A percentile compares a stretch with the other conserved stretches of the same genome.
Conservation (phyloP, 345 rosid genomes). For the Aquilaria malaccensis region DNA sequence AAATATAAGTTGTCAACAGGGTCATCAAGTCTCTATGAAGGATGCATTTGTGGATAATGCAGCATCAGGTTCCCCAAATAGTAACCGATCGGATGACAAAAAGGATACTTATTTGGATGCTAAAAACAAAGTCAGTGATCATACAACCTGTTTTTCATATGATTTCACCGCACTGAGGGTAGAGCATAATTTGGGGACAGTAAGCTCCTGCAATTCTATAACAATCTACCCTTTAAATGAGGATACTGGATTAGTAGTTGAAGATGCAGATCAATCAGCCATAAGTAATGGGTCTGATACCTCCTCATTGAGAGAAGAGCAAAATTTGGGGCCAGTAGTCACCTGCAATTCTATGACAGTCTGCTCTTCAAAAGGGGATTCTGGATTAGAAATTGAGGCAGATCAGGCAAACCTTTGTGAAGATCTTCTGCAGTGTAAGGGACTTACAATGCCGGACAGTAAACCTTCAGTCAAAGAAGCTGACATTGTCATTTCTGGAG, state of each 20-base stretch:
- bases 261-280: conserved; percentile 12
- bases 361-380: conserved; percentile 12
- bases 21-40: conserved; percentile 14
- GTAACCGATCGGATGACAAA: background rate
- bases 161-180: conserved; percentile 15
- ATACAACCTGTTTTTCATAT: conserved; percentile 19
- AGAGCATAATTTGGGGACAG: conserved; percentile 17
- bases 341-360: no score
- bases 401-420: no score
- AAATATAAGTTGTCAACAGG: conserved; percentile 16
- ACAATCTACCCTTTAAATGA: conserved; percentile 15
- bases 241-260: conserved; percentile 15
- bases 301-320: no score
- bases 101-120: conserved; percentile 11
- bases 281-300: conserved; percentile 10
- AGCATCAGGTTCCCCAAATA: background rate
- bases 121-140: conserved; percentile 15
- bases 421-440: no score
- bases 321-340: no score
- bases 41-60: background rate
- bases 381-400: no score
- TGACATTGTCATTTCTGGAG: background rate
- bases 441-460: no score
- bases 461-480: no score
- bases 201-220: conserved; percentile 12